Evolutionary conservation across 2,329 filamentous ascomycete species (phyloP).

Genomic region (Alternaria ethzedia): DNA sequence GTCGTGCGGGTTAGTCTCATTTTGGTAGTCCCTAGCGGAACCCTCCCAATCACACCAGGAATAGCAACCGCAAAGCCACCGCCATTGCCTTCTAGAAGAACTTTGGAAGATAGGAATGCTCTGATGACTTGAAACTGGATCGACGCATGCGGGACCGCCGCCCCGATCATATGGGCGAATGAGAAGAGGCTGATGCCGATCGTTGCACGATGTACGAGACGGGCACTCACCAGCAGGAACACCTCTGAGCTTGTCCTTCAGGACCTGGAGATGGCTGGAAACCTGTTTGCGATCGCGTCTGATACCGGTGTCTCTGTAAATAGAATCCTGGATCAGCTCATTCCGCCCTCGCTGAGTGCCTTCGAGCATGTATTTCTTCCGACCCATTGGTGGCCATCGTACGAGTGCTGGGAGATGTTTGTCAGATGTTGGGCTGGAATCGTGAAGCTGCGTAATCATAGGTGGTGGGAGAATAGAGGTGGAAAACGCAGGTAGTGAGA

Average conservation of each 20-base stretch:
- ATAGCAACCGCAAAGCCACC: constrained; percentile 6
- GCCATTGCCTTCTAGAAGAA: constrained; percentile 2
- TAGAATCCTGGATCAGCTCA: constrained; percentile 66
- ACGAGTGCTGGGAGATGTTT: constrained; percentile 42
- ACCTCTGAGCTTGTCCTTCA: constrained; percentile 62
- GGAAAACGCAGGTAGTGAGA: not conserved
- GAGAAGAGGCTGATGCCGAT: not conserved
- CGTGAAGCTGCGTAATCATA: not conserved
- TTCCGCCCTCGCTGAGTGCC: constrained; percentile 65
- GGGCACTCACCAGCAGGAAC: constrained; percentile 58
- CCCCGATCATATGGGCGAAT: not conserved
- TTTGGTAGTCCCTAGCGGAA: constrained; percentile 17
- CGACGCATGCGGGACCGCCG: not conserved
- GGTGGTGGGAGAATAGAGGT: not conserved
- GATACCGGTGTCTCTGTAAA: constrained; percentile 61
- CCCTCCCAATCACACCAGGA: constrained; percentile 7
- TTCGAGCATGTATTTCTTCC: constrained; percentile 57
- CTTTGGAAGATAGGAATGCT: not conserved
- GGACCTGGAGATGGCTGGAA: constrained; percentile 68
- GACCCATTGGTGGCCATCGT: constrained; percentile 64
- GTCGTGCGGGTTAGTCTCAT: constrained; percentile 27
- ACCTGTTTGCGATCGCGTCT: constrained; percentile 64
- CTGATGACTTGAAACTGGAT: not conserved
- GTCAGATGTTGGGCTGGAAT: not conserved
- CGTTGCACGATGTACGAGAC: not conserved